Evolutionary conservation across 805 yeast species (phyloP), one percentile per base, ranked within the genome.

Genomic region (Millerozyma miso): DNA sequence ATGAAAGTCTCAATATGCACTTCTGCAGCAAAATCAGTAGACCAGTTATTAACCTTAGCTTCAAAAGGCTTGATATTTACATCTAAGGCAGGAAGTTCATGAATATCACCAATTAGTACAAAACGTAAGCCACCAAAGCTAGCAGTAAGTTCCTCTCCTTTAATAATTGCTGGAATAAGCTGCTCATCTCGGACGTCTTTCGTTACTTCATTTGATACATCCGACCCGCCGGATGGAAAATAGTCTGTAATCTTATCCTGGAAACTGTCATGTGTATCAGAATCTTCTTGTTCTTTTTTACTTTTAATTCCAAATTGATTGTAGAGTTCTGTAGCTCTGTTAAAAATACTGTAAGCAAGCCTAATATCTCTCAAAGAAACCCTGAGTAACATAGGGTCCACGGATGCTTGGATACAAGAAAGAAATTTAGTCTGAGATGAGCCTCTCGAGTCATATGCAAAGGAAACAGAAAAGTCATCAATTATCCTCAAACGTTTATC

Each of bases 61-160:
- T 77, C 77, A 59, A 90, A 87, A 0, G 91, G 83, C 45, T 79
- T 75, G 6, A 88, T 69, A 42, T 78, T 77, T 75, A 87, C 71
- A 61, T 90, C 97, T 13, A 88, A 53, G 32, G 89, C 83, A 0
- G 98, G 97, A 49, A 90, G 70, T 58, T 90, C 97, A 57, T 89
- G 93, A 36, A 87, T 83, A 59, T 88, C 95, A 58, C 97, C 97
- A 48, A 90, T 85, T 39, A 90, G 65, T 1, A 90, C 95, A 38
- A 89, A 61, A 47, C 97, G 72, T 47, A 86, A 56, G 0, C 97
- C 97, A 13, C 85, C 88, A 45, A 88, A 61, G 37, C 77, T 77
- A 0, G 83, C 83, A 35, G 63, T 70, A 37, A 88, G 62, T 35
- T 77, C 80, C 60, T 90, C 97, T 1, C 84, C 86, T 45, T 78